A percentile compares a stretch with the other conserved stretches of the same genome.
phyloP scores from a whole-genome alignment of 116 monocot species.

The Trichopus zeylanicus region DNA sequence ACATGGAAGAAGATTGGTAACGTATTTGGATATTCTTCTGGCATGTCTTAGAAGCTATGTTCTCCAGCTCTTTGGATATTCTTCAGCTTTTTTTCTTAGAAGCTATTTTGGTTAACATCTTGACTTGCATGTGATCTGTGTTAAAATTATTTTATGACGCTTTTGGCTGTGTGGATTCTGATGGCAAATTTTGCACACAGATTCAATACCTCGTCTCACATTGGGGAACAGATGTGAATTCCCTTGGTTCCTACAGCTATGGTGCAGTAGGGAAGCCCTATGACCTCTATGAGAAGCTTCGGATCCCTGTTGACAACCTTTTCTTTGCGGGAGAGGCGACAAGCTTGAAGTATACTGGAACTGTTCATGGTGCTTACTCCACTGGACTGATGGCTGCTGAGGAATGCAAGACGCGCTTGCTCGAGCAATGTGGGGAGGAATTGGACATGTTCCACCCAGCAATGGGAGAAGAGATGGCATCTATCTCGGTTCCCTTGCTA shows the following conservation, averaged over 20 bases:
- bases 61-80: no score
- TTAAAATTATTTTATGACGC: no score
- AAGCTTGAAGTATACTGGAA: slow-evolving; percentile 68
- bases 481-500: slow-evolving; percentile 56
- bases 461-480: slow-evolving; percentile 25
- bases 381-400: slow-evolving; percentile 88
- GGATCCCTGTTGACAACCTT: slow-evolving; percentile 87
- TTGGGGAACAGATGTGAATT: slow-evolving; percentile 75
- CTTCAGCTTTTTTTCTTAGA: no score
- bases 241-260: slow-evolving; percentile 84
- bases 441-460: slow-evolving; percentile 41
- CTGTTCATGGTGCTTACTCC: slow-evolving; percentile 81
- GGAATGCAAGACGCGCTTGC: slow-evolving; percentile 72
- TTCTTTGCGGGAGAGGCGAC: slow-evolving; percentile 97
- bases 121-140: no score
- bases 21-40: no score
- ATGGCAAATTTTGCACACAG: slow-evolving; percentile 28
- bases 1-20: no score
- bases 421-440: slow-evolving; percentile 49
- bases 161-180: no score
- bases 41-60: no score
- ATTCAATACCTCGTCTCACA: slow-evolving; percentile 78
- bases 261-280: slow-evolving; percentile 66
- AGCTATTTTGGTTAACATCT: no score
- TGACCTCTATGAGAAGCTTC: slow-evolving; percentile 55